Conservation (phyloP, 1,139 yeast species). For the Oligophagozyma castellii region DNA sequence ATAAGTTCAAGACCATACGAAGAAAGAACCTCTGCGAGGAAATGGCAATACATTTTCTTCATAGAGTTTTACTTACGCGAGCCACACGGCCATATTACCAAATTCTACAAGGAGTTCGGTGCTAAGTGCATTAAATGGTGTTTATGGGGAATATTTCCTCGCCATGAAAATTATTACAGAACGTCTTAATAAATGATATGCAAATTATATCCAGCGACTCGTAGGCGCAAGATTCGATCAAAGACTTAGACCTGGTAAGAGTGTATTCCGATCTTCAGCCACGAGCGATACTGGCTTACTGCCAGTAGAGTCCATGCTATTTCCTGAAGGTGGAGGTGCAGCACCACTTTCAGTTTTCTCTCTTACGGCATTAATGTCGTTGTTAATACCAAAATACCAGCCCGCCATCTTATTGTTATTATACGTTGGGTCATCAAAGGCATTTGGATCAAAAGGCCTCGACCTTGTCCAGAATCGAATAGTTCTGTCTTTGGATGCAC, state of each 20-base stretch:
- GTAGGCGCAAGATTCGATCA: not conserved
- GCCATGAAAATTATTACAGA: constrained; percentile 26
- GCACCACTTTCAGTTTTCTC: constrained; percentile 24
- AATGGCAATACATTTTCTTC: constrained; percentile 78
- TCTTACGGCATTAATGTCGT: constrained; percentile 43
- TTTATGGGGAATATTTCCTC: constrained; percentile 29
- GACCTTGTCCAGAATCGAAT: constrained; percentile 95
- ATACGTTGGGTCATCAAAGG: constrained; percentile 71
- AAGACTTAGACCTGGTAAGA: constrained; percentile 5
- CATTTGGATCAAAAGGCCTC: constrained; percentile 77
- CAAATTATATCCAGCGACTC: not conserved
- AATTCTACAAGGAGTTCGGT: constrained; percentile 16
- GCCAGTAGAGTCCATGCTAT: not conserved
- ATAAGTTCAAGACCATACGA: constrained; percentile 52
- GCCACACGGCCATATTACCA: too few relatives aligned
- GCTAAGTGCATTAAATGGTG: constrained; percentile 22
- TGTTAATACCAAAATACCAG: constrained; percentile 60
- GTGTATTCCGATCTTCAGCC: constrained; percentile 1
- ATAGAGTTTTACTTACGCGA: constrained; percentile 44
- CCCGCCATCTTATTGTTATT: constrained; percentile 60
- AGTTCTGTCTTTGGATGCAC: constrained; percentile 89
- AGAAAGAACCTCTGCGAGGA: constrained; percentile 9
- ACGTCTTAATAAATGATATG: constrained; percentile 1
- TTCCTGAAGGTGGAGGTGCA: constrained; percentile 19
- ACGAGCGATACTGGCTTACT: not conserved